Conservation (phyloP, 1,284 basidiomycete genomes). For the Malassezia cuniculi region DNA sequence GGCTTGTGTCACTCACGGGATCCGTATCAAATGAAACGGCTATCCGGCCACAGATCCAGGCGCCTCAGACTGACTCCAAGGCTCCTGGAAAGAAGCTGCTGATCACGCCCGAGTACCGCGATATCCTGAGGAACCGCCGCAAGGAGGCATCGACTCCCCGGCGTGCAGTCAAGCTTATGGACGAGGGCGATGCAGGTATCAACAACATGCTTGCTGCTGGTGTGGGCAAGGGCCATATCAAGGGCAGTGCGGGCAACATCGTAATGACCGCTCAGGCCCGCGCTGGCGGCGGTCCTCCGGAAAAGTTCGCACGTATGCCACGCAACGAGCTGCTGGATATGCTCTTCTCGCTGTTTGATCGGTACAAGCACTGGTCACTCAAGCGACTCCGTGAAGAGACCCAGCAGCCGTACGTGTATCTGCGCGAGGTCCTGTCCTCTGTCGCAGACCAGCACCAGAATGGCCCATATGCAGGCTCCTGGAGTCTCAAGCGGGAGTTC, state of each 20-base stretch:
- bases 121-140: conserved; percentile 46
- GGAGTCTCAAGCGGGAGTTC: conserved; percentile 41
- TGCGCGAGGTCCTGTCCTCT: conserved; percentile 71
- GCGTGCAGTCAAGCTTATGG: conserved; percentile 47
- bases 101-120: conserved; percentile 46
- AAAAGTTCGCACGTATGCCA: conserved; percentile 78
- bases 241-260: conserved; percentile 20
- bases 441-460: conserved; percentile 69
- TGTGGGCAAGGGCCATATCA: conserved; percentile 26
- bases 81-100: conserved; percentile 34
- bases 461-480: conserved; percentile 53
- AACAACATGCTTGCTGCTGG: conserved; percentile 45
- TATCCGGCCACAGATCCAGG: conserved; percentile 28
- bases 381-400: conserved; percentile 65
- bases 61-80: conserved; percentile 1
- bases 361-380: conserved; percentile 70
- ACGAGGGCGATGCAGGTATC: conserved; percentile 40
- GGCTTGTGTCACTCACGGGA: conserved; percentile 19
- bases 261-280: conserved; percentile 12
- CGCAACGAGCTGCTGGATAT: conserved; percentile 75
- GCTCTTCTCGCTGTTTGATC: conserved; percentile 66
- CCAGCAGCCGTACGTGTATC: conserved; percentile 78
- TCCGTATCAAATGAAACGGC: conserved; percentile 39
- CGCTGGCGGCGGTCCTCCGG: conserved; percentile 9
- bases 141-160: conserved; percentile 47